phyloP scores from a whole-genome alignment of 768 basidiomycete species.

The Phlegmacium glaucopus region DNA sequence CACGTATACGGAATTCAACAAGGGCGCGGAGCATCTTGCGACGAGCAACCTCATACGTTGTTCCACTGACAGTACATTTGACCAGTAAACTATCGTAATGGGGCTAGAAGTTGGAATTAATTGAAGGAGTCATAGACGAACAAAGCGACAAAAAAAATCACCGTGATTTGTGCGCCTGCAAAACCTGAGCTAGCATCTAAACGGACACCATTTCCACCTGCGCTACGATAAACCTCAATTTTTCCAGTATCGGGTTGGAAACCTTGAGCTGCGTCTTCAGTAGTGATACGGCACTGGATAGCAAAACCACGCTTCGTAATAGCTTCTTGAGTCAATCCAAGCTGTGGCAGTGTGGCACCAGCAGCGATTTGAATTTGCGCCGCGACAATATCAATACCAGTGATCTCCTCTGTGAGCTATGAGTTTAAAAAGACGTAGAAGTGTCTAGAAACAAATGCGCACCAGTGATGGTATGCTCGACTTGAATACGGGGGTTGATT shows the following conservation, averaged over 20 bases:
- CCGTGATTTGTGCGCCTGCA: slow-evolving; percentile 98
- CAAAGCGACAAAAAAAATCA: slow-evolving; percentile 36
- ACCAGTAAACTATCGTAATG: slow-evolving; percentile 98
- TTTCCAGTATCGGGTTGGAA: slow-evolving; percentile 99
- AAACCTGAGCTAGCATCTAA: slow-evolving; percentile 97
- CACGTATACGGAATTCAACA: slow-evolving; percentile 99
- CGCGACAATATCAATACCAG: slow-evolving; percentile 98
- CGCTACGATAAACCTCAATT: slow-evolving; percentile 98
- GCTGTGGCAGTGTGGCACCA: slow-evolving; percentile 91
- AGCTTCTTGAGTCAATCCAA: slow-evolving; percentile 93
- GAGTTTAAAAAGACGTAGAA: neutral
- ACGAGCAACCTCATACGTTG: slow-evolving; percentile 97
- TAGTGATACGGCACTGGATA: slow-evolving; percentile 98
- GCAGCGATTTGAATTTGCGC: slow-evolving; percentile 99
- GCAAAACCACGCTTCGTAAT: slow-evolving; percentile 96
- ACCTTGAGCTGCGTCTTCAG: slow-evolving; percentile 86
- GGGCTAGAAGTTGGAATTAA: slow-evolving; percentile 49
- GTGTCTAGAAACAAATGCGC: slow-evolving; percentile 13
- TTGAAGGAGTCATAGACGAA: neutral
- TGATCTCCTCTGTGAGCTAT: slow-evolving; percentile 83
- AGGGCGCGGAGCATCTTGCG: slow-evolving; percentile 99
- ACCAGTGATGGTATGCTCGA: slow-evolving; percentile 99
- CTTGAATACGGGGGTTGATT: slow-evolving; percentile 99
- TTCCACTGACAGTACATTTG: slow-evolving; percentile 93
- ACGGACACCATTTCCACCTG: slow-evolving; percentile 97